Conservation (phyloP, 768 basidiomycete species). For the Tulasnella sp. region DNA sequence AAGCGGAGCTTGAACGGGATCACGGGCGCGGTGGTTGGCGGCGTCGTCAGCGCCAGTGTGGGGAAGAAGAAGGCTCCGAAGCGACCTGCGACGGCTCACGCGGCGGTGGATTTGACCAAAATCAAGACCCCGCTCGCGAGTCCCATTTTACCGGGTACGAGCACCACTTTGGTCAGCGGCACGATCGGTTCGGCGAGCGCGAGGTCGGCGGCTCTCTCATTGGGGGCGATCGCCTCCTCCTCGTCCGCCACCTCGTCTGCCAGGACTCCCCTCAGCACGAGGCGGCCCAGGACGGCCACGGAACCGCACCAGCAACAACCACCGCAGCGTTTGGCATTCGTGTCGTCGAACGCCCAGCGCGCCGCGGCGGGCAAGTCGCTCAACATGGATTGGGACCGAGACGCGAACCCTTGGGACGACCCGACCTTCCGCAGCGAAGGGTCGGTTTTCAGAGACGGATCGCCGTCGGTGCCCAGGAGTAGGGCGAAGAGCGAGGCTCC, state of each 20-base stretch:
- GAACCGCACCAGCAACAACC: neutral
- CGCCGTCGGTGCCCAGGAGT: neutral
- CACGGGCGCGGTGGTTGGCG: neutral
- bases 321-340: neutral
- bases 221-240: neutral
- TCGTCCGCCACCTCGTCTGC: neutral
- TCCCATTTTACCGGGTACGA: neutral
- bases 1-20: neutral
- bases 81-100: neutral
- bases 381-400: slow-evolving; percentile 14
- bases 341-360: neutral
- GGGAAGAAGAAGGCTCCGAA: neutral
- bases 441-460: neutral
- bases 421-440: neutral
- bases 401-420: neutral
- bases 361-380: neutral
- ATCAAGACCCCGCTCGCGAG: neutral
- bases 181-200: neutral
- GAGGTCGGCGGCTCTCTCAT: neutral
- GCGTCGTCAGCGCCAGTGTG: neutral
- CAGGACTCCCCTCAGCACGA: neutral
- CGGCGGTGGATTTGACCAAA: neutral
- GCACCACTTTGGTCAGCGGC: neutral
- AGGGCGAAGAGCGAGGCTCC: neutral
- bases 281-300: neutral